Percentiles rank a stretch among this genome's conserved stretches.
Conservation (phyloP, 202 grass and related monocot genomes). For the Brachypodium distachyon region DNA sequence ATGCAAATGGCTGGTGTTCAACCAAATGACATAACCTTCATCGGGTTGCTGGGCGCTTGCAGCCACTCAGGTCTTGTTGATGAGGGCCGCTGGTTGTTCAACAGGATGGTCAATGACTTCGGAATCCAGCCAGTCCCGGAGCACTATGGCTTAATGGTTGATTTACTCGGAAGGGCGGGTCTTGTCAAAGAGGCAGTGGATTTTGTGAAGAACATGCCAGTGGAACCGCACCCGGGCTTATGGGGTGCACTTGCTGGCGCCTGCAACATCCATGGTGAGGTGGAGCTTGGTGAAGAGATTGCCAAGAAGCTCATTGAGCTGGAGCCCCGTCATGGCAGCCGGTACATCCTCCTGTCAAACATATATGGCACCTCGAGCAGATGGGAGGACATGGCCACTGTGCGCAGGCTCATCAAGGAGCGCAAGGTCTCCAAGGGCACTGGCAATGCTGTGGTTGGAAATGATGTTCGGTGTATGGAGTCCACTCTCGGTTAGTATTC, state of each 20-base stretch:
- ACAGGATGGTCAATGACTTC: conserved; percentile 40
- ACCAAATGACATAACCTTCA: conserved; percentile 55
- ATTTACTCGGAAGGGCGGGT: conserved; percentile 58
- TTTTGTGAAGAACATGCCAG: conserved; percentile 54
- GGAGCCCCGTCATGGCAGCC: conserved; percentile 47
- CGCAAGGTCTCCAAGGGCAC: conserved; percentile 39
- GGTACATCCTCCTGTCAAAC: conserved; percentile 76
- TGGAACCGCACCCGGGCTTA: conserved; percentile 46
- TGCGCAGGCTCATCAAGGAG: conserved; percentile 32
- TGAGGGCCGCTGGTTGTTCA: conserved; percentile 47
- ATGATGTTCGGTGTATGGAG: neutral
- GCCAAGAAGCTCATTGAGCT: conserved; percentile 58
- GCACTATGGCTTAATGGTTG: conserved; percentile 67
- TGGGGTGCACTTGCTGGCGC: conserved; percentile 60
- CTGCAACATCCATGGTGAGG: conserved; percentile 53
- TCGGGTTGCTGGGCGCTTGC: conserved; percentile 55
- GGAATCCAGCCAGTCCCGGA: conserved; percentile 27
- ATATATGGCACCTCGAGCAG: conserved; percentile 46
- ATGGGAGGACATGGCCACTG: conserved; percentile 52
- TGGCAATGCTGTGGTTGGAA: conserved; percentile 33
- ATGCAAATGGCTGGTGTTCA: conserved; percentile 44
- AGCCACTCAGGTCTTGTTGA: conserved; percentile 57
- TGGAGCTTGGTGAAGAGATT: conserved; percentile 70
- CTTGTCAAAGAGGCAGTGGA: conserved; percentile 45
- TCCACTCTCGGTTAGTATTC: neutral